Percentiles rank a stretch among this genome's conserved stretches.
These are phyloP conservation scores for Penicillium nordicum DNA, from an alignment of 2,329 filamentous ascomycete species.

Conservation along the genomic window DNA sequence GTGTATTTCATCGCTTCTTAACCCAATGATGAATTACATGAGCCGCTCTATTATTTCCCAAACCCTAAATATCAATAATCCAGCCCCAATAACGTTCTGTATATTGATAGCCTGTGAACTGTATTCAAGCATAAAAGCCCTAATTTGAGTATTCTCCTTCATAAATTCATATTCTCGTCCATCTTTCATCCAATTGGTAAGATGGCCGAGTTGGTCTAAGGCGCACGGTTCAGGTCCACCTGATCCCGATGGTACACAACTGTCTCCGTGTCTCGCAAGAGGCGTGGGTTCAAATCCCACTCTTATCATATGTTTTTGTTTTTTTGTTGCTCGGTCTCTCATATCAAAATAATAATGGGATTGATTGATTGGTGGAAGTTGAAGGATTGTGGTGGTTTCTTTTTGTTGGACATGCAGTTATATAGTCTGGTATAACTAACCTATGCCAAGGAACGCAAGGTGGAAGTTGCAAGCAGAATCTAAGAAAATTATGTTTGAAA, in stretches of 20 bases:
- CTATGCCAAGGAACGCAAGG: background rate
- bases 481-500: too few relatives aligned
- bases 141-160: too few relatives aligned
- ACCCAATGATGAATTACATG: background rate
- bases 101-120: too few relatives aligned
- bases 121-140: background rate
- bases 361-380: background rate
- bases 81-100: background rate
- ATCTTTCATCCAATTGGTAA: slow-evolving; percentile 8
- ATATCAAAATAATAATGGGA: background rate
- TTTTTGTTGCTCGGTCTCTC: background rate
- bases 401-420: background rate
- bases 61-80: background rate
- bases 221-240: slow-evolving; percentile 35
- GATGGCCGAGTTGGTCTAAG: slow-evolving; percentile 39
- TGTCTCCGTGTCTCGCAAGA: slow-evolving; percentile 14
- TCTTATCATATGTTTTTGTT: slow-evolving; percentile 9
- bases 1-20: background rate
- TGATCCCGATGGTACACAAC: slow-evolving; percentile 20
- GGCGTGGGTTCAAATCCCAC: slow-evolving; percentile 15
- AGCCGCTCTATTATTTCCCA: background rate
- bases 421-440: background rate
- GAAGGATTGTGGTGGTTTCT: background rate
- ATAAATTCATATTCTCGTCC: too few relatives aligned
- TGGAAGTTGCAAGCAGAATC: background rate